phyloP scores from a whole-genome alignment of 2,329 filamentous ascomycete genomes.

The Paecilomyces sp. region DNA sequence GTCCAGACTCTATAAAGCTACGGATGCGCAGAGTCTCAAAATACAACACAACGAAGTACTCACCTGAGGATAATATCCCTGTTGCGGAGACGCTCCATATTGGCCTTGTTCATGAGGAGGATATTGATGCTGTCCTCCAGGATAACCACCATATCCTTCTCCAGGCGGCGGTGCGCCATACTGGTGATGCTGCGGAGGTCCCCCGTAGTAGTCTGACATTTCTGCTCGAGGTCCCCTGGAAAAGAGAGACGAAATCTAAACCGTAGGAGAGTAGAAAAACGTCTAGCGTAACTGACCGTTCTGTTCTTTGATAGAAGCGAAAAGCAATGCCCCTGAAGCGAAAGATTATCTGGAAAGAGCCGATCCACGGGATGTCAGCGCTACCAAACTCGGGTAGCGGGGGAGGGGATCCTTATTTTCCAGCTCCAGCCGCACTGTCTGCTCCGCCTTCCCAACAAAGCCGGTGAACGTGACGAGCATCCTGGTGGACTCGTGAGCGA shows the following conservation, averaged over 20 bases:
- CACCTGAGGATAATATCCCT: slow-evolving; percentile 20
- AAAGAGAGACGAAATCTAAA: neutral
- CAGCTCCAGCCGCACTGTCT: neutral
- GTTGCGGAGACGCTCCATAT: slow-evolving; percentile 12
- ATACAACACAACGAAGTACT: slow-evolving; percentile 5
- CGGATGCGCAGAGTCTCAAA: neutral
- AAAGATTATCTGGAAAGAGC: neutral
- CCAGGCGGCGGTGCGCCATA: slow-evolving; percentile 10
- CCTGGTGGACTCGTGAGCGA: neutral
- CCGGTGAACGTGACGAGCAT: neutral
- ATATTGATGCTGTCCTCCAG: slow-evolving; percentile 14
- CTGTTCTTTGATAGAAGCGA: neutral
- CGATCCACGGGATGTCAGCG: neutral
- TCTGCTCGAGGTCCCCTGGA: neutral
- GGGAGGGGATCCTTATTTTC: neutral
- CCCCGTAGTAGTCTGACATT: slow-evolving; percentile 1
- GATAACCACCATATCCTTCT: slow-evolving; percentile 10
- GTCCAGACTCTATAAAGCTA: neutral
- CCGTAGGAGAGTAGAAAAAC: neutral
- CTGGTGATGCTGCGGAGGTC: slow-evolving; percentile 9
- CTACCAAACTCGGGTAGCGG: neutral
- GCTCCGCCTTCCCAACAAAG: neutral
- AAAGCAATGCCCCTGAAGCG: neutral
- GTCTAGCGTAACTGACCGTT: neutral
- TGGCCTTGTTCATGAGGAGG: slow-evolving; percentile 12